Evolutionary conservation across 2,329 filamentous ascomycete species (phyloP), one percentile per base, ranked within the genome.

Genomic region (Pseudogymnoascus sp.): DNA sequence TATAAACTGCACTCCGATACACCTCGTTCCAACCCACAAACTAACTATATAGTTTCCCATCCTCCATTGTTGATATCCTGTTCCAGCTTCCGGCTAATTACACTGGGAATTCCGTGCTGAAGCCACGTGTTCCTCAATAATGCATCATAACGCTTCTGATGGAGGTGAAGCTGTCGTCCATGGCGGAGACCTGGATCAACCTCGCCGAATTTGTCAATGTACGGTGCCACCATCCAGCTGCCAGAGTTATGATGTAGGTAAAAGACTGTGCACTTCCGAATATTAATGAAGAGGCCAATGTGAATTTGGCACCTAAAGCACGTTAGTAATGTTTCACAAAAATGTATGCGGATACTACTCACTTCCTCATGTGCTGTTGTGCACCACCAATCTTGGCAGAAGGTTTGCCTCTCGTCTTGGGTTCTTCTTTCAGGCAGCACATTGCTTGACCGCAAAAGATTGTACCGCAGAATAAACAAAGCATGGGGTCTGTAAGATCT

Each of bases 11-110:
- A 56, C 49, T 34, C 28, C 16, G n/a, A 56, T 56, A 56, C 25
- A 56, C n/a, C 25, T n/a, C 28, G 3, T 56, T 16, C 49, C 49
- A 34, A 56, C n/a, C 14, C 8, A 53, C 46, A 31, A 16, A 34
- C 46, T 9, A 59, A 40, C 77, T 69, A 84, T 61, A 86, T 81
- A n/a, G 86, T 97, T 78, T 99, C 95, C 95, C 95, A 99, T 0
- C 95, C 95, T 0, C 95, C 95, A 70, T 91, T 97, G 73, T 99
- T 99, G 49, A 97, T 91, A 75, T 99, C 95, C 12, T 91, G 89
- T 79, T 99, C 95, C 68, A 99, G 77, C 76, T 91, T 93, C 68
- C 95, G 83, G 67, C 89, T 90, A 73, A 99, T 96, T 56, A 91
- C 87, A 68, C 90, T 96, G 37, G 93, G 93, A 28, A 99, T 86